These are phyloP conservation scores for Perkinsela sp. DNA, from an alignment of 208 protist genomes.

Conservation along the genomic window DNA sequence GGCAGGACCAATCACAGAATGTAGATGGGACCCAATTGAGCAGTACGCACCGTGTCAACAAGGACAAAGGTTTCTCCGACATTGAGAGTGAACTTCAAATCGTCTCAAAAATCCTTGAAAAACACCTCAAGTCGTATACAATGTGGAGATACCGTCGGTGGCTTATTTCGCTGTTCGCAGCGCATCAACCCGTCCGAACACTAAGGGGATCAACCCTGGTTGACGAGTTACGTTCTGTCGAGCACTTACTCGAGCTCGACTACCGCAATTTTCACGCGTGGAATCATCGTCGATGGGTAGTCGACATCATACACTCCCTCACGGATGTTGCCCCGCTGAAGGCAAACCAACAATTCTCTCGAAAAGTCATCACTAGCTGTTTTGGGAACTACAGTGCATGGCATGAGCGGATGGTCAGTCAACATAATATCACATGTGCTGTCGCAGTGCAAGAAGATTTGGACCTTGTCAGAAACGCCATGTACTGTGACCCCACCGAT, in stretches of 20 bases:
- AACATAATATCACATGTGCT: background rate
- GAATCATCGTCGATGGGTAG: background rate
- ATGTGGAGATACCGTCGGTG: background rate
- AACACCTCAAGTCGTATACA: background rate
- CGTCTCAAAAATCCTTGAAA: too few relatives aligned
- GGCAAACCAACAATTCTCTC: background rate
- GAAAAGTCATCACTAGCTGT: background rate
- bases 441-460: background rate
- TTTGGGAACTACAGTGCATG: background rate
- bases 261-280: background rate
- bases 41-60: too few relatives aligned
- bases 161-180: background rate
- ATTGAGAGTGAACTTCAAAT: too few relatives aligned
- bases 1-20: too few relatives aligned
- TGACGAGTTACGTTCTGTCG: background rate
- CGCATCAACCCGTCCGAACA: background rate
- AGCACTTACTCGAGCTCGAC: background rate
- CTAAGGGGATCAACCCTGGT: background rate
- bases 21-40: too few relatives aligned
- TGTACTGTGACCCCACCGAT: background rate
- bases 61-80: too few relatives aligned
- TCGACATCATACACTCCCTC: background rate
- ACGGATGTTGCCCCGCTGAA: background rate
- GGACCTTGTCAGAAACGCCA: background rate
- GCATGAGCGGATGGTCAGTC: background rate